Percentiles rank a stretch among this genome's conserved stretches.
These are phyloP conservation scores for Acer negundo DNA, from an alignment of 345 rosid species.

Conservation along the genomic window DNA sequence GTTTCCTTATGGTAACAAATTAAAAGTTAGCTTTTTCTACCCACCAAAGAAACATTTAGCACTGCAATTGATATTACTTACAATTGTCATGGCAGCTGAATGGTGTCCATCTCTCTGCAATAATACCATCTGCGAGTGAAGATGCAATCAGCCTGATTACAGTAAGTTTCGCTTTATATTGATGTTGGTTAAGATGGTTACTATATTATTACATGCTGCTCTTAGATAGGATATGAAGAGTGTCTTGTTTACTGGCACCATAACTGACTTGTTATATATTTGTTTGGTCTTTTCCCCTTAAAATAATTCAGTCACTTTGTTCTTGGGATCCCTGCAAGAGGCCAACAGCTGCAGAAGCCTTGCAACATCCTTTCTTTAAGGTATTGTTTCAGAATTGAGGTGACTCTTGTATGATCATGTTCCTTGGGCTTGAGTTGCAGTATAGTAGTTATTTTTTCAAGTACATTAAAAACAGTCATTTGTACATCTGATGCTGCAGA, in stretches of 20 bases:
- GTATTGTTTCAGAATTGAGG: constrained; percentile 32
- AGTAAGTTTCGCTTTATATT: constrained; percentile 33
- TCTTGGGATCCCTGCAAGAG: constrained; percentile 94
- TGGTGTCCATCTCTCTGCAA: constrained; percentile 51
- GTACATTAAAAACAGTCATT: not conserved
- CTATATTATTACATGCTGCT: not conserved
- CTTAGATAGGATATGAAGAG: not conserved
- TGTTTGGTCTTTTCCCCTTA: not conserved
- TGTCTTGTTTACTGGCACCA: not conserved
- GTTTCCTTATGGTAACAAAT: not conserved
- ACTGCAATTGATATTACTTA: not conserved
- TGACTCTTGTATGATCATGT: not conserved
- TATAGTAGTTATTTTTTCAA: not conserved
- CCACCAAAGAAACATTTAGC: not conserved
- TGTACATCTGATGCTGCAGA: constrained; percentile 41
- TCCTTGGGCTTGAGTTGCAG: not conserved
- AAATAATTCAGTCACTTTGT: constrained; percentile 65
- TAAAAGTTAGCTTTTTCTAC: not conserved
- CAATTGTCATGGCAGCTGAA: constrained; percentile 45
- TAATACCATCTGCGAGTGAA: constrained; percentile 67
- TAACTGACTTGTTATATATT: not conserved
- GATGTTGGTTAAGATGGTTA: not conserved
- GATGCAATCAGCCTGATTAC: constrained; percentile 68
- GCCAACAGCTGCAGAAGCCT: constrained; percentile 83
- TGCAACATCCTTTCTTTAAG: constrained; percentile 96